phyloP scores from a whole-genome alignment of 2,329 filamentous ascomycete species.

The Scytalidium sp. region DNA sequence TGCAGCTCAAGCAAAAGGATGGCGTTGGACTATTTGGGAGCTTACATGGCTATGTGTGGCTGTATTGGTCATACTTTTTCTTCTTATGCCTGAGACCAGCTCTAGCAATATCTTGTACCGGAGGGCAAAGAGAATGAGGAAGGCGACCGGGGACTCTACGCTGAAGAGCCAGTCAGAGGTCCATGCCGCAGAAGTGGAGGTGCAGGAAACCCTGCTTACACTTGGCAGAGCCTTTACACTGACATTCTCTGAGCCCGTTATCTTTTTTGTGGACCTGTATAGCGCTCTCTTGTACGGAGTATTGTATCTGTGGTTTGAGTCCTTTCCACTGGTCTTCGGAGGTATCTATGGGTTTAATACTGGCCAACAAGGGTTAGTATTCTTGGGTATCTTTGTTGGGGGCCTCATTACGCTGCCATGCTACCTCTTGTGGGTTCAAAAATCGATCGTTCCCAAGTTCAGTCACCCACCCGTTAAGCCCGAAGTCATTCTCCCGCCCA shows the following conservation, averaged over 20 bases:
- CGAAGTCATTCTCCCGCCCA: slow-evolving; percentile 51
- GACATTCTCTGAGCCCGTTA: slow-evolving; percentile 55
- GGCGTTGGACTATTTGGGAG: slow-evolving; percentile 61
- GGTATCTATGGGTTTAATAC: slow-evolving; percentile 54
- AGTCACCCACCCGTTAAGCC: slow-evolving; percentile 43
- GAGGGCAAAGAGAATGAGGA: slow-evolving; percentile 55
- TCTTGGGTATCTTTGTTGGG: slow-evolving; percentile 53
- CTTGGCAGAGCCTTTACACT: slow-evolving; percentile 46
- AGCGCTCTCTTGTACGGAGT: slow-evolving; percentile 57
- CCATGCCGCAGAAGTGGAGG: slow-evolving; percentile 47
- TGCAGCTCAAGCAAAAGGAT: slow-evolving; percentile 49
- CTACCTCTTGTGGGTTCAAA: slow-evolving; percentile 36
- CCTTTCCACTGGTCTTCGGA: slow-evolving; percentile 59
- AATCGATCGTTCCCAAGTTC: slow-evolving; percentile 41
- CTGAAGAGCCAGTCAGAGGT: slow-evolving; percentile 62
- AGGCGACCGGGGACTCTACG: slow-evolving; percentile 48
- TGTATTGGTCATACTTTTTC: slow-evolving; percentile 53
- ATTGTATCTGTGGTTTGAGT: slow-evolving; percentile 60
- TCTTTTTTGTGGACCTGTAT: slow-evolving; percentile 59
- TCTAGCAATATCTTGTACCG: slow-evolving; percentile 53
- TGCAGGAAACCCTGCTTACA: slow-evolving; percentile 45
- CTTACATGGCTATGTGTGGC: slow-evolving; percentile 57
- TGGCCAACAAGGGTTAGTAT: slow-evolving; percentile 54
- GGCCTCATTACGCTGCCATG: slow-evolving; percentile 44
- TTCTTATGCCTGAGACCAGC: slow-evolving; percentile 61